Percentiles rank a stretch among this genome's conserved stretches.
Conservation (phyloP, 164 flowering plant genomes). For the Liquidambar formosana region DNA sequence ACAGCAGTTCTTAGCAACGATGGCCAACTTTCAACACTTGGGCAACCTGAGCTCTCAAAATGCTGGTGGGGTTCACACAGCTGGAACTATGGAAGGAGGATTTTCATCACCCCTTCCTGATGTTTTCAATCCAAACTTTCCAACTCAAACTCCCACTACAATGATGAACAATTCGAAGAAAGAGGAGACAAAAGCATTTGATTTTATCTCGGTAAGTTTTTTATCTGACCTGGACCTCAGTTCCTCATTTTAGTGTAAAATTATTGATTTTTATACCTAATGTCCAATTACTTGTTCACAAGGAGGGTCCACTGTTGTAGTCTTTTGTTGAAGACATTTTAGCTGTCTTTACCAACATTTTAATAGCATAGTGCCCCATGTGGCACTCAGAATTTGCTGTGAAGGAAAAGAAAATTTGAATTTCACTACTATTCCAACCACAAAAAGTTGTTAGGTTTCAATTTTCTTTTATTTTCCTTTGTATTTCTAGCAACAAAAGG, state of each 20-base stretch:
- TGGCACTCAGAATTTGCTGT: too few species aligned
- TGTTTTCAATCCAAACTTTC: slow-evolving; percentile 61
- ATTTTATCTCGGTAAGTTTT: slow-evolving; percentile 85
- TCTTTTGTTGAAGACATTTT: background rate
- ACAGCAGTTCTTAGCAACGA: slow-evolving; percentile 76
- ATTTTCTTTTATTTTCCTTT: too few species aligned
- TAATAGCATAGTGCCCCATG: too few species aligned
- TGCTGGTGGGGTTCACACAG: slow-evolving; percentile 28
- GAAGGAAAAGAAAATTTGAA: too few species aligned
- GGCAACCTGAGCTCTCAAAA: slow-evolving; percentile 50
- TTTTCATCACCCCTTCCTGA: slow-evolving; percentile 70
- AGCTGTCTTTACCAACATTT: background rate
- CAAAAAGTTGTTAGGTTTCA: too few species aligned
- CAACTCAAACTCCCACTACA: slow-evolving; percentile 43
- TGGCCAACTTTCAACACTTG: slow-evolving; percentile 75
- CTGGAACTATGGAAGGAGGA: slow-evolving; percentile 46
- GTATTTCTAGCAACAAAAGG: too few species aligned
- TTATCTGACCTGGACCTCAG: background rate
- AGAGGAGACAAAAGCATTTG: slow-evolving; percentile 93
- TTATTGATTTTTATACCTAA: background rate
- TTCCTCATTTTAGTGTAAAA: background rate
- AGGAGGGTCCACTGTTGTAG: background rate
- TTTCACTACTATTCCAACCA: too few species aligned
- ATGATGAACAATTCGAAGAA: slow-evolving; percentile 62
- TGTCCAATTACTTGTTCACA: background rate